Base-by-base conservation (phyloP, 2,329 filamentous ascomycete genomes). In the Botrytis sinoallii region DNA sequence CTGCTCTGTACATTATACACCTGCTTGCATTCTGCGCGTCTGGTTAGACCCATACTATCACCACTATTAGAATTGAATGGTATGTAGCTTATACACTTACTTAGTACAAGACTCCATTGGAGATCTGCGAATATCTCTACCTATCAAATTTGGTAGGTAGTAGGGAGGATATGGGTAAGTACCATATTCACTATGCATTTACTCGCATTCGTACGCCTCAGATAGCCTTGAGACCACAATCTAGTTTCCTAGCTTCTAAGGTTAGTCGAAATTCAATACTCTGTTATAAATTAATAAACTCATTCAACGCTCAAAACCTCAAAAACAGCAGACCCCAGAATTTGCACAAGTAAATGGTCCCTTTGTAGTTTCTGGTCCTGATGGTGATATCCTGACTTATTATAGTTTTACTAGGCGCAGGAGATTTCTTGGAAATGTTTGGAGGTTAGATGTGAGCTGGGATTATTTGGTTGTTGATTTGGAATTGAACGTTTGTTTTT, bases 321-420 rank as follows among this genome's bases (percentile, higher is more conserved):
- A 22, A 46, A 22, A 46, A 22, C 9, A 10, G 7, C 20, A 42
- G 16, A 42, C 42, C 0, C 16, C 6, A 1, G 3, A 42, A 1
- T 5, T 0, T 1, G 16, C 0, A 1, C 1, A 1, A 1, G 2
- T 0, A 3, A 4, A 52, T 9, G 46, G 1, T n/a, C 9, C 10
- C 22, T 52, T 9, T 1, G 22, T 14, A 10, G 10, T n/a, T 7
- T 10, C 48, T 55, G 52, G 25, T 16, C 29, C 22, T 55, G 25
- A 55, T 29, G 12, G 5, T 55, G 52, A 16, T 8, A 3, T 16
- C 1, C 1, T 1, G 12, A 29, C 25, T 55, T n/a, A 1, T n/a
- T 7, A 6, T 29, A 55, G 0, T 7, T 29, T 29, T 16, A 16
- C 25, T 6, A 6, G 10, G 25, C 48, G 0, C 4, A 8, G 14